Evolutionary conservation across 2,329 filamentous ascomycete genomes (phyloP), one percentile per base, ranked within the genome.

Genomic region (Plectosphaerella cucumerina): DNA sequence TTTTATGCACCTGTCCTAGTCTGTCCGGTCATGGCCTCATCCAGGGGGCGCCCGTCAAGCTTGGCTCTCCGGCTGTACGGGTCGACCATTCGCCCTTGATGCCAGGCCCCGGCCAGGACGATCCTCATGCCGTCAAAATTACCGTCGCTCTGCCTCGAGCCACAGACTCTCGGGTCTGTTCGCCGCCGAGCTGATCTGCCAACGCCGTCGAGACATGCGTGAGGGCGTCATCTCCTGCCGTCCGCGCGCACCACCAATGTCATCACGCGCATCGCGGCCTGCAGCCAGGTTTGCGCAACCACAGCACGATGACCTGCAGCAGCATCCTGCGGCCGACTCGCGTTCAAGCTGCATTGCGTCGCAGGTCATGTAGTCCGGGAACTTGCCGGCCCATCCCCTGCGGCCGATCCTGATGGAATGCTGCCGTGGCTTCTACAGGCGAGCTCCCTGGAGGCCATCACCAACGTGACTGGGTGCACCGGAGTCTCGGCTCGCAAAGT

Each of bases 371-470:
- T 48, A 35, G 52, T 47, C 42, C 50, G 52, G 52, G 39, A 48
- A 52, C 50, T 49, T 53, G 53, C 54, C 48, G 46, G 45, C 34
- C 10, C 37, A 17, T 39, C 4, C 35, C 14, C 46, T 49, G 50
- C 47, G 53, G 49, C 20, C 51, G 51, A 54, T 52, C 43, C 46
- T 44, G 35, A 43, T 52, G 52, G 53, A 57, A 56, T 44, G 54
- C 52, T 52, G 48, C 44, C 49, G 53, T 50, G 18, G 49, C 49
- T 34, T 8, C 8, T n/a, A n/a, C n/a, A n/a, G n/a, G n/a, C n/a
- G n/a, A n/a, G n/a, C n/a, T n/a, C n/a, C n/a, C 26, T 31, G 12
- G 12, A 31, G 9, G 26, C 26, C 26, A 31, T 11, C 26, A 31
- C 12, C 26, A 31, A 8, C 26, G 26, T 31, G 26, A 31, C 26